phyloP scores from a whole-genome alignment of 257 asterid genomes.

The Ballota nigra region DNA sequence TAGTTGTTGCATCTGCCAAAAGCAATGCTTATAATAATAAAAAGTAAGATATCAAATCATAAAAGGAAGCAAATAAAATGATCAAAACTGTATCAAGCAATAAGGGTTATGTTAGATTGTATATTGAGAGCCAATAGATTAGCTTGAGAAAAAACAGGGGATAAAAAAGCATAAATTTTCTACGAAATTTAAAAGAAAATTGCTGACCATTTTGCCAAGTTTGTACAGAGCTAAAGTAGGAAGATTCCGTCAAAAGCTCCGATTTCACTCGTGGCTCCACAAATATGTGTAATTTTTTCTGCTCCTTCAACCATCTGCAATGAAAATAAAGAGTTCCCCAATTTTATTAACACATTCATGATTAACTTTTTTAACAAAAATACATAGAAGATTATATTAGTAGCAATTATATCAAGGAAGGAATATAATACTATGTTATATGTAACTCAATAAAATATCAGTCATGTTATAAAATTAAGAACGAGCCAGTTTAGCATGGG shows the following conservation, averaged over 20 bases:
- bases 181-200: constrained; percentile 9
- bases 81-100: neutral
- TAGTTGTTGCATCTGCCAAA: neutral
- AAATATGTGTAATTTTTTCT: constrained; percentile 56
- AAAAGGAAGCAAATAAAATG: neutral
- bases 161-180: neutral
- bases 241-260: constrained; percentile 72
- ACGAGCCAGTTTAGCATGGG: constrained; percentile 1
- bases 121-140: neutral
- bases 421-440: neutral
- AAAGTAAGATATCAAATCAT: neutral
- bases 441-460: neutral
- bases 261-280: constrained; percentile 85
- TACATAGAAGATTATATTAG: neutral
- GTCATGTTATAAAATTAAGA: neutral
- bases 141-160: neutral
- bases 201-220: constrained; percentile 77
- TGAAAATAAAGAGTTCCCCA: constrained; percentile 2
- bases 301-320: constrained; percentile 83
- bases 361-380: neutral
- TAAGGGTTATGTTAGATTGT: neutral
- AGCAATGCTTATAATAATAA: neutral
- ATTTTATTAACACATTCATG: neutral
- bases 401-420: neutral
- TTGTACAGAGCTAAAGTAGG: constrained; percentile 65